phyloP scores from a whole-genome alignment of 768 basidiomycete genomes.

The Lentinula aciculospora region DNA sequence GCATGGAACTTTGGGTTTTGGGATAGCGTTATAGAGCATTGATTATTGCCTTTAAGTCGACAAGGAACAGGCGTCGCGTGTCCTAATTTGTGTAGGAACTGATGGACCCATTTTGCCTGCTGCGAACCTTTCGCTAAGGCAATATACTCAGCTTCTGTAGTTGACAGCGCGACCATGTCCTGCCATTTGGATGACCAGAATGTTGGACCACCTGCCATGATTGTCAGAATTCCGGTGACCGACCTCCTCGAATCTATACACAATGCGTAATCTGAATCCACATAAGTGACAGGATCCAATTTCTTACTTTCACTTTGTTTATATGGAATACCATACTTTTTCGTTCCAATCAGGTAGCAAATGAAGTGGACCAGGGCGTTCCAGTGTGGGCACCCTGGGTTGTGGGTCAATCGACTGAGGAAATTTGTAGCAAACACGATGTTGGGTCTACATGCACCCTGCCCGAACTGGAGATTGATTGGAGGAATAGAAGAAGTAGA shows the following conservation, averaged over 20 bases:
- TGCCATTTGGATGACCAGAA: slow-evolving; percentile 5
- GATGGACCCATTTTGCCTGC: background rate
- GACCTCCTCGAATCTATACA: background rate
- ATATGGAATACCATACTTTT: background rate
- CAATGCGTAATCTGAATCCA: slow-evolving; percentile 1
- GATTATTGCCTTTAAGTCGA: slow-evolving; percentile 22
- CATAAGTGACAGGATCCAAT: background rate
- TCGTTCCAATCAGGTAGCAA: too few relatives aligned
- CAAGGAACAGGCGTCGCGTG: background rate
- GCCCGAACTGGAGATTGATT: background rate
- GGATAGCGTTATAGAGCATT: background rate
- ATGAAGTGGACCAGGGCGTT: background rate
- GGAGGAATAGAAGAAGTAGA: too few relatives aligned
- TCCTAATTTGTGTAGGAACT: background rate
- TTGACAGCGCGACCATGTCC: too few relatives aligned
- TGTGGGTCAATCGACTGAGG: slow-evolving; percentile 1
- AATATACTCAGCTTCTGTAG: too few relatives aligned
- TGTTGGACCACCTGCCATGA: background rate
- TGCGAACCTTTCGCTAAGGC: background rate
- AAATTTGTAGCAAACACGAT: background rate
- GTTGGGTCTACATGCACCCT: background rate
- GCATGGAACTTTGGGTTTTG: slow-evolving; percentile 19
- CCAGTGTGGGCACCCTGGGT: slow-evolving; percentile 5
- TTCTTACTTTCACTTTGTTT: background rate
- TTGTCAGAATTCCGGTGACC: background rate